Base-by-base conservation (phyloP, 169 alveolate genomes). In the Cystoisospora suis region DNA sequence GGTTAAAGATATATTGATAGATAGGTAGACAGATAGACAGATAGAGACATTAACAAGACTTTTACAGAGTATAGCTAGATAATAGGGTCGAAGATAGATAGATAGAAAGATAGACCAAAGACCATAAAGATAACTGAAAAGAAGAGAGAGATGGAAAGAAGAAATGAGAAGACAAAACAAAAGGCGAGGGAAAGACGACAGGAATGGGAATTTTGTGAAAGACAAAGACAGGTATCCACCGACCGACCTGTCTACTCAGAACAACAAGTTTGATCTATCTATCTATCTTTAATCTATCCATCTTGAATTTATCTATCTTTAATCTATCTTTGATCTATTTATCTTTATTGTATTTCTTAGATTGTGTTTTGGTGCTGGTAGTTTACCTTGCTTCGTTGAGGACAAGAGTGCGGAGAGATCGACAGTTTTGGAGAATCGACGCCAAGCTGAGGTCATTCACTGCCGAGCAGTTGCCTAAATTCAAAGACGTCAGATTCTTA, bases 401-500 rank as follows among this genome's bases (percentile, higher is more conserved):
- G 15, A 89, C 93, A 27, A 89, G 89, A 0, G 89, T 89, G 56
- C 79, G 70, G 20, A 89, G 59, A 20, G 20, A 38, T 23, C 42
- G 53, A 75, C 93, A 89, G 59, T 61, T 46, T 29, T 77, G 46
- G 0, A 89, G 89, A 3, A 89, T 75, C 38, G 45, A 45, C 17
- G 40, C n/a, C 32, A 89, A 85, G 42, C 93, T 89, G 65, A 89
- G 56, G 86, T 89, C 93, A 27, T 89, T 89, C 36, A 89, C 90
- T 0, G 86, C 90, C 32, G 89, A 89, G 58, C 93, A 89, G 49
- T 70, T 70, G 15, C 93, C 93, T 34, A 89, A 56, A 49, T 89
- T 89, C 72, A 89, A 44, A 0, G 85, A 42, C 29, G 49, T 42
- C 15, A 89, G 27, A 42, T 89, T 79, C 93, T 89, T 81, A 59